Percentiles rank a stretch among this genome's conserved stretches.
These are phyloP conservation scores for Magnusiomyces suaveolens DNA, from an alignment of 1,139 yeast species.

Conservation along the genomic window DNA sequence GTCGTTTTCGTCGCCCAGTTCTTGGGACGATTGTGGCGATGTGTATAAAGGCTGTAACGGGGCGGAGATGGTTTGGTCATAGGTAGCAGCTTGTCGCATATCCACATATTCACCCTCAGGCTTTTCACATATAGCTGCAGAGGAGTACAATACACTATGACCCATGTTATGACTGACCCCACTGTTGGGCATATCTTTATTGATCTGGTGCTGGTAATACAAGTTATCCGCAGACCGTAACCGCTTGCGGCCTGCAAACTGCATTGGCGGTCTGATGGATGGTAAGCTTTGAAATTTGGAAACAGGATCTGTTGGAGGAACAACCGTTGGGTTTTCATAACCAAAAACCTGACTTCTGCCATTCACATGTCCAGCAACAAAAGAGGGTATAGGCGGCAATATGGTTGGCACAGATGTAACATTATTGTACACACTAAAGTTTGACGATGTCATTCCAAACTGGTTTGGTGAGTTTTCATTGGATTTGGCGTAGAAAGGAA, in stretches of 20 bases:
- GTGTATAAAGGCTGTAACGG: too few species aligned
- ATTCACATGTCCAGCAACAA: not conserved
- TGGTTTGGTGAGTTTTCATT: not conserved
- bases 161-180: not conserved
- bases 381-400: not conserved
- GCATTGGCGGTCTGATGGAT: not conserved
- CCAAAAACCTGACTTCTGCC: not conserved
- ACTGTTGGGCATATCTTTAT: not conserved
- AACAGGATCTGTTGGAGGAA: not conserved
- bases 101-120: too few species aligned
- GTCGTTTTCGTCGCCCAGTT: too few species aligned
- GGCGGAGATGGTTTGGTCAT: too few species aligned
- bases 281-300: not conserved
- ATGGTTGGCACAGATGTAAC: not conserved
- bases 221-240: slow-evolving; percentile 1
- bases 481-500: not conserved
- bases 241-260: not conserved
- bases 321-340: not conserved
- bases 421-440: not conserved
- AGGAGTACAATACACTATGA: too few species aligned
- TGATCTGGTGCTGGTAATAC: not conserved
- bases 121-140: too few species aligned
- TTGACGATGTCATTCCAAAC: not conserved
- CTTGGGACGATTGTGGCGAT: too few species aligned
- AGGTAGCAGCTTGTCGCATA: too few species aligned